Conservation (phyloP, 495 filamentous ascomycete species). For the Talaromyces ruber region DNA sequence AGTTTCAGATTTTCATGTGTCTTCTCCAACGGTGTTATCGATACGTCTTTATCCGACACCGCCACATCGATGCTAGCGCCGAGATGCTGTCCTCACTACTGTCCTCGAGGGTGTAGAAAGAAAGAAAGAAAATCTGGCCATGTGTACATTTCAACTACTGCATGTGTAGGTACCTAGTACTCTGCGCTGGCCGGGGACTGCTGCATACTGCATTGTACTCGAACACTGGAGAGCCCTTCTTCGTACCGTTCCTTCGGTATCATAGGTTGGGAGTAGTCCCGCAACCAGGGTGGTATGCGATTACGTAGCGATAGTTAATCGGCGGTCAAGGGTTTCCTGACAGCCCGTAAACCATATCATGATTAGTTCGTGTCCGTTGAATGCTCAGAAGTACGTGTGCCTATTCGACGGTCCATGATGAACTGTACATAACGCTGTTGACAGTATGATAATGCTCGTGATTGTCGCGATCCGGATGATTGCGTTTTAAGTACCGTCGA, state of each 20-base stretch:
- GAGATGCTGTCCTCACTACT: no score
- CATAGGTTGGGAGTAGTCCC: neutral
- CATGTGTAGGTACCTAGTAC: neutral
- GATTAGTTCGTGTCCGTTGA: neutral
- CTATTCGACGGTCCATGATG: no score
- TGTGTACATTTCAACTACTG: neutral
- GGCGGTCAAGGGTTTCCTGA: neutral
- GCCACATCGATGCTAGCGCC: neutral
- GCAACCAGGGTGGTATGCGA: neutral
- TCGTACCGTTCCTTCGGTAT: neutral
- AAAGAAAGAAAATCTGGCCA: neutral
- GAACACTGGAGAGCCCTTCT: neutral
- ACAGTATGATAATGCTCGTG: neutral
- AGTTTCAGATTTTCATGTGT: neutral
- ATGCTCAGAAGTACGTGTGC: no score
- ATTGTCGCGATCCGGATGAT: neutral
- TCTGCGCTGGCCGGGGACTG: neutral
- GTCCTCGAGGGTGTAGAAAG: neutral
- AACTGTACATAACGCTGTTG: neutral
- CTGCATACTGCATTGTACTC: neutral
- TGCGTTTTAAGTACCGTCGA: neutral
- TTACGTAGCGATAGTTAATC: slow-evolving; percentile 1
- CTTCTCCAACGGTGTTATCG: neutral
- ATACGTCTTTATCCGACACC: neutral
- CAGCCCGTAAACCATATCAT: neutral